These are phyloP conservation scores for Arthroderma sp. DNA, from an alignment of 2,329 filamentous ascomycete genomes.

Conservation along the genomic window DNA sequence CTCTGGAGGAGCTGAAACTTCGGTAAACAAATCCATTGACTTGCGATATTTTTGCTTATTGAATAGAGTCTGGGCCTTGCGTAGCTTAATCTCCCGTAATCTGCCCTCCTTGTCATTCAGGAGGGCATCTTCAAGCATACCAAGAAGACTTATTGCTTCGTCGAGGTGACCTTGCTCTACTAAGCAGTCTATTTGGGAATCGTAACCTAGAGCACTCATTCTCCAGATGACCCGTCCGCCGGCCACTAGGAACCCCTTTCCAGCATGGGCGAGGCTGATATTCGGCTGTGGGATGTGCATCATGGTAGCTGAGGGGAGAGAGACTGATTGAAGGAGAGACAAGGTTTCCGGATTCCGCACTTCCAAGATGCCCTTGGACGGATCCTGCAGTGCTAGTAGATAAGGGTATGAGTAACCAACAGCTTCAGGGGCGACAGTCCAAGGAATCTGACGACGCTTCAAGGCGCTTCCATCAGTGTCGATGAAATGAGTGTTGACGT, in stretches of 20 bases:
- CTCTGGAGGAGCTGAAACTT: constrained; percentile 80
- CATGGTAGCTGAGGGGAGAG: constrained; percentile 67
- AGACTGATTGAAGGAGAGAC: constrained; percentile 74
- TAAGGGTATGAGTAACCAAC: constrained; percentile 97
- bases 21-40: constrained; percentile 80
- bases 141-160: constrained; percentile 79
- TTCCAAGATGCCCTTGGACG: constrained; percentile 73
- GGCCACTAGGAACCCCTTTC: constrained; percentile 86
- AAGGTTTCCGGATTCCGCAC: constrained; percentile 86
- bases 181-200: constrained; percentile 74
- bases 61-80: constrained; percentile 80
- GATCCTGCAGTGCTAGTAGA: constrained; percentile 71
- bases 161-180: constrained; percentile 64
- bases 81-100: constrained; percentile 75
- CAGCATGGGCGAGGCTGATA: constrained; percentile 86
- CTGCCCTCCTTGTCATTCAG: constrained; percentile 69
- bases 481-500: constrained; percentile 90
- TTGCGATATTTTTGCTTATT: constrained; percentile 69
- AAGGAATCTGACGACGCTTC: constrained; percentile 80
- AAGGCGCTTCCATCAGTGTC: constrained; percentile 69
- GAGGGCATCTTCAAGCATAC: constrained; percentile 85
- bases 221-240: constrained; percentile 91
- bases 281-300: constrained; percentile 88
- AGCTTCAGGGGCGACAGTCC: constrained; percentile 74
- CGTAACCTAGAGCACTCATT: constrained; percentile 87